Evolutionary conservation across 2,329 filamentous ascomycete genomes (phyloP), one percentile per base, ranked within the genome.

Genomic region (Arthrinium puccinioides): DNA sequence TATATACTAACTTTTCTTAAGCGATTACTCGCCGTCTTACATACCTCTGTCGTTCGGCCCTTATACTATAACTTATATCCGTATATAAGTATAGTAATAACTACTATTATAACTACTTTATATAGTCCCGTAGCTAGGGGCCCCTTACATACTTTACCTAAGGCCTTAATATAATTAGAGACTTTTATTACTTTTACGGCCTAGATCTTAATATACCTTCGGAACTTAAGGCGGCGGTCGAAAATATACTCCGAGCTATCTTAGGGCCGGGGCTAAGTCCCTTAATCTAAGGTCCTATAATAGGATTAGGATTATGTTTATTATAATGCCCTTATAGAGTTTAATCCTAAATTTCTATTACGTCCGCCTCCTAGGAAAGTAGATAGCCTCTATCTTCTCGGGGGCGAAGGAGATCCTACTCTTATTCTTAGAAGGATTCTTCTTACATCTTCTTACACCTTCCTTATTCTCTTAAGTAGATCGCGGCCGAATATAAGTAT

Each of bases 211-310:
- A 50, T 33, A 18, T 50, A 40, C 5, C 27, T 28, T 11, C 29
- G 39, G 29, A 46, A 49, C 9, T 29, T 36, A 4, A 49, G 35
- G 8, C 37, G 39, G 2, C 36, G 25, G 26, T 50, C 45, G 14
- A 50, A 40, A 33, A 35, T n/a, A 48, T 32, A 51, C 31, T 6
- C 48, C 49, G 6, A 52, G 41, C 46, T 43, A 52, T 15, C 39
- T 32, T 21, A 51, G 41, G 8, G 45, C 36, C 8, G 30, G 13
- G 24, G 35, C 36, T 5, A 8, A 8, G 23, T 8, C 13, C 8
- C 13, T 8, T 25, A 25, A 25, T 13, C 13, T 25, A 25, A 8
- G 8, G 23, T 25, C 13, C 23, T 8, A 8, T 13, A 8, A 8
- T 13, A 8, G 8, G 13, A 38, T 27, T 21, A 36, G 23, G 23